phyloP scores from a whole-genome alignment of 1,284 basidiomycete genomes.

The Caloboletus firmus region DNA sequence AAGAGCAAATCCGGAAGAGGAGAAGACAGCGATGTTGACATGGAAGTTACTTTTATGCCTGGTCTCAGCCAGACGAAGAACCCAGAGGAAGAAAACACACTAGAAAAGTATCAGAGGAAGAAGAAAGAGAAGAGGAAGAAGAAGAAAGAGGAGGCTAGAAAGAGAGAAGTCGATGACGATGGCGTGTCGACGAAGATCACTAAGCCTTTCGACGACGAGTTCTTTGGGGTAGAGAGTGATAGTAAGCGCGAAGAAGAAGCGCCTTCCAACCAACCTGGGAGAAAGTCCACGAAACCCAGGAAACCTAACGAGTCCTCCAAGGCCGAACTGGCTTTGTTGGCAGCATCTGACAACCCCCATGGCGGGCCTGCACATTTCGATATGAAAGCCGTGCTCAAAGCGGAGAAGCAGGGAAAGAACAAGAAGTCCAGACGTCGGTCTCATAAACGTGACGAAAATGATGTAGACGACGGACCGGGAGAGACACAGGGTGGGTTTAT shows the following conservation, averaged over 20 bases:
- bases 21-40: constrained; percentile 61
- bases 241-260: constrained; percentile 45
- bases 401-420: constrained; percentile 74
- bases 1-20: constrained; percentile 34
- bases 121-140: constrained; percentile 83
- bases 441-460: constrained; percentile 48
- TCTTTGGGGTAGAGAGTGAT: constrained; percentile 51
- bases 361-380: constrained; percentile 81
- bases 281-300: constrained; percentile 19
- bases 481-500: constrained; percentile 78
- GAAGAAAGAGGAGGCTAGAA: constrained; percentile 67
- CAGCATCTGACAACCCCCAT: constrained; percentile 54
- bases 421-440: constrained; percentile 41
- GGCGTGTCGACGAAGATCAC: constrained; percentile 24
- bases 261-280: constrained; percentile 23
- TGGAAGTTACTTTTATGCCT: constrained; percentile 93
- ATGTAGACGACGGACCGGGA: constrained; percentile 45
- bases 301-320: constrained; percentile 21
- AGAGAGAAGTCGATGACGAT: constrained; percentile 26
- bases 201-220: constrained; percentile 56
- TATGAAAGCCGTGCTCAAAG: constrained; percentile 86
- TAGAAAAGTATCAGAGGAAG: constrained; percentile 84
- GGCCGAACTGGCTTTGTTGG: constrained; percentile 68
- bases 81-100: constrained; percentile 74
- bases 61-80: constrained; percentile 63